Evolutionary conservation across 1,284 basidiomycete species (phyloP), one percentile per base, ranked within the genome.

Genomic region (Microbotryum lychnidis-dioicae): DNA sequence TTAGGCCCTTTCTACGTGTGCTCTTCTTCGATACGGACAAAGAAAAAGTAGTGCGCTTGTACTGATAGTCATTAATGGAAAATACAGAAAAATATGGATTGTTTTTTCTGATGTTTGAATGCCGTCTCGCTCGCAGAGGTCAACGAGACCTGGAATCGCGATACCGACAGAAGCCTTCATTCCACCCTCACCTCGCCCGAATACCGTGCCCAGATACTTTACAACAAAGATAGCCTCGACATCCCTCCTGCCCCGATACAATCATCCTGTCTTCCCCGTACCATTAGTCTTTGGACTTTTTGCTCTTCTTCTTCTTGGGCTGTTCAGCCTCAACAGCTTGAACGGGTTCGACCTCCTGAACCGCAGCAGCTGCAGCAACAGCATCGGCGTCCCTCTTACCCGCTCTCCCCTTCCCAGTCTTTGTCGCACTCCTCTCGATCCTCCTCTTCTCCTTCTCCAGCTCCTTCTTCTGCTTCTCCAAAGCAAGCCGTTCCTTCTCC

Each of bases 241-340:
- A 42, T 18, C 37, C 37, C 37, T 10, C 37, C 9, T 16, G 3
- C 14, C 16, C 37, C 16, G 3, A 42, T 42, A 42, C 12, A 16
- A 16, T 18, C 37, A 6, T 16, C 37, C 16, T 18, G 14, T 25
- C 51, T 14, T 14, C n/a, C 29, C 51, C 33, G n/a, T 8, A n/a
- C n/a, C 9, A 1, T 31, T 8, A 31, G 31, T 31, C 31, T 29
- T 53, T 29, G 23, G 29, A 29, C 51, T 53, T 53, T 92, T 91
- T 72, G 78, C 79, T 1, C 75, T 94, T 84, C 1, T 82, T 92
- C 20, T 77, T 81, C 0, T 91, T 84, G 73, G 85, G 89, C 0
- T 78, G 54, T 29, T 61, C 58, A 9, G 33, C 46, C 31, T 33
- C 45, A 8, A 50, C 0, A 4, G 20, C 53, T 48, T 50, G 48